Evolutionary conservation across 352 stramenopile species (phyloP).

Genomic region (Phytopythium oedochilum): DNA sequence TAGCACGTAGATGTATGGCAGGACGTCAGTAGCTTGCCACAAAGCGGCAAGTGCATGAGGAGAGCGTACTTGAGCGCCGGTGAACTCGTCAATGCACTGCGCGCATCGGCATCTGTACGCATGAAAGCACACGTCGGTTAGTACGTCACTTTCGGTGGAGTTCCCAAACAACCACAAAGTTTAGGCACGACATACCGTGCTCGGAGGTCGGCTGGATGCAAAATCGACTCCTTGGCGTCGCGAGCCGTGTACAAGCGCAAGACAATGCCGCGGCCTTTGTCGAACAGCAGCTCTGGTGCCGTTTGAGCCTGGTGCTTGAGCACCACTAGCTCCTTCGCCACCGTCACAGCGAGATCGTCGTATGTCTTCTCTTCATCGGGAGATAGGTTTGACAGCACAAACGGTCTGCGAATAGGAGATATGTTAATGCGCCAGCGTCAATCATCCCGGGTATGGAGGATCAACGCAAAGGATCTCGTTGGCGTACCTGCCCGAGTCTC

Average conservation of each 20-base stretch:
- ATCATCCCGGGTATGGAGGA: no score
- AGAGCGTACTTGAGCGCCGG: conserved; percentile 55
- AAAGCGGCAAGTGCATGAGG: not conserved
- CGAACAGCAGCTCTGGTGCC: conserved; percentile 73
- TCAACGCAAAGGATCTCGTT: conserved; percentile 1
- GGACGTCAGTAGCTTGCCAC: not conserved
- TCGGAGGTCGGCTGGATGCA: conserved; percentile 72
- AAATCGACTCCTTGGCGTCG: conserved; percentile 65
- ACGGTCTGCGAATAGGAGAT: conserved; percentile 33
- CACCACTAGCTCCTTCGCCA: conserved; percentile 76
- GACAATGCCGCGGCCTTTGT: conserved; percentile 76
- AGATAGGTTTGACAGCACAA: conserved; percentile 70
- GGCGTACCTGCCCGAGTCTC: conserved; percentile 71
- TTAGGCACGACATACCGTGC: conserved; percentile 32
- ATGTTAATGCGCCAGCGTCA: no score
- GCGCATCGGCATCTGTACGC: conserved; percentile 58
- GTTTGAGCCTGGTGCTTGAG: conserved; percentile 66
- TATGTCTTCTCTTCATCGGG: conserved; percentile 65
- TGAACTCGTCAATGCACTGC: conserved; percentile 87
- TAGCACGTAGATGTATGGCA: not conserved
- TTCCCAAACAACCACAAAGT: not conserved
- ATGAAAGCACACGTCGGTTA: conserved; percentile 7
- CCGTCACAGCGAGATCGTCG: conserved; percentile 57
- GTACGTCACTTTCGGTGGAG: not conserved
- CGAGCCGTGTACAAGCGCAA: conserved; percentile 69